These are phyloP conservation scores for Candida hispaniensis DNA, from an alignment of 805 yeast genomes.

Conservation along the genomic window DNA sequence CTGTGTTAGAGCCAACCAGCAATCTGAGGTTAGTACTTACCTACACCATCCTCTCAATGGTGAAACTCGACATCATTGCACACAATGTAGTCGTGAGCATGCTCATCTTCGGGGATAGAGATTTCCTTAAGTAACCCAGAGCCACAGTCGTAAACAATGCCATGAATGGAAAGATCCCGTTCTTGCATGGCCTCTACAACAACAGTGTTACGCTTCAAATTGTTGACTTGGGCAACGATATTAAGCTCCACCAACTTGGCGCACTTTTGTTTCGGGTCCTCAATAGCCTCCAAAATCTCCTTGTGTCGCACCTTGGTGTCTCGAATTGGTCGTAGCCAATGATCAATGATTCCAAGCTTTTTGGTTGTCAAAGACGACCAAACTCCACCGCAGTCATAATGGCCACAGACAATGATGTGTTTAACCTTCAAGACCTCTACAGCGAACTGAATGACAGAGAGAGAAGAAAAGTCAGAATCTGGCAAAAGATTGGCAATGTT, in stretches of 20 bases:
- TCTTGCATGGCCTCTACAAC: constrained; percentile 54
- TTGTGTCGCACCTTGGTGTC: constrained; percentile 55
- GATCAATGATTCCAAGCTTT: constrained; percentile 56
- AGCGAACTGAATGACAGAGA: constrained; percentile 79
- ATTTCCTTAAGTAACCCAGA: constrained; percentile 51
- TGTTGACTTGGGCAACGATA: constrained; percentile 59
- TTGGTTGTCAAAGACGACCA: constrained; percentile 64
- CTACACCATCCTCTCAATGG: constrained; percentile 1
- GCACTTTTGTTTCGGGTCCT: constrained; percentile 44
- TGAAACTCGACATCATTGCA: constrained; percentile 11
- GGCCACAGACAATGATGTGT: constrained; percentile 83
- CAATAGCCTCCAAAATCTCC: constrained; percentile 38
- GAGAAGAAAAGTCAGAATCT: constrained; percentile 55
- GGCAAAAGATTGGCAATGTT: constrained; percentile 76
- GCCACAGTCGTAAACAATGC: constrained; percentile 72
- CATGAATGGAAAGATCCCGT: constrained; percentile 66
- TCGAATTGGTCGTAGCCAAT: constrained; percentile 57
- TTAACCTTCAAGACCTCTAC: constrained; percentile 71
- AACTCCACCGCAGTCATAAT: constrained; percentile 90
- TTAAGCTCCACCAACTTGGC: constrained; percentile 63
- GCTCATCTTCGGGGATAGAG: constrained; percentile 31
- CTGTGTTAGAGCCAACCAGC: too few species aligned
- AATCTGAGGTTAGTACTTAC: too few species aligned
- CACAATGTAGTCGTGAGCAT: constrained; percentile 15
- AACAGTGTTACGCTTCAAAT: constrained; percentile 49